These are phyloP conservation scores for Pseudonitzschia multistriata DNA, from an alignment of 108 stramenopile species.

Conservation along the genomic window DNA sequence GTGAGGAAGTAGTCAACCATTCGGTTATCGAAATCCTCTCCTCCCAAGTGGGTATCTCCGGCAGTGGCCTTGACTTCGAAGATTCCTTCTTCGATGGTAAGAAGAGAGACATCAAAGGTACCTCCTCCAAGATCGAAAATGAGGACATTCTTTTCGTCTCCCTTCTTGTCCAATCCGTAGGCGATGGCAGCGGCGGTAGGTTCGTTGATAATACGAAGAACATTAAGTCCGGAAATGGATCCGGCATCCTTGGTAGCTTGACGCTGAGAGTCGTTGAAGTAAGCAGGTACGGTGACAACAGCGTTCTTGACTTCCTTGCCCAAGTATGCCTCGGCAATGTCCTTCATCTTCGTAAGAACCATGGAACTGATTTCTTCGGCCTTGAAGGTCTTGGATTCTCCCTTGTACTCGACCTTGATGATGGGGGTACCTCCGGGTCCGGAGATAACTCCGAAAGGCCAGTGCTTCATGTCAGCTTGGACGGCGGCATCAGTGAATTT, in stretches of 20 bases:
- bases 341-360: conserved; percentile 99
- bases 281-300: conserved; percentile 99
- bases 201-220: conserved; percentile 99
- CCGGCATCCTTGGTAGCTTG: conserved; percentile 99
- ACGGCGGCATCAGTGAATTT: conserved; percentile 92
- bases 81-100: conserved; percentile 99
- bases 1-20: conserved; percentile 95
- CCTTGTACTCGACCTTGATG: conserved; percentile 97
- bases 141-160: conserved; percentile 96
- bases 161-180: conserved; percentile 94
- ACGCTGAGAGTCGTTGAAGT: conserved; percentile 99
- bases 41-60: conserved; percentile 98
- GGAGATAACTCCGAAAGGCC: conserved; percentile 93
- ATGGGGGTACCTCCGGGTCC: conserved; percentile 93
- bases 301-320: conserved; percentile 99
- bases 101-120: conserved; percentile 95
- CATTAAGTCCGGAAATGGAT: conserved; percentile 96
- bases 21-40: conserved; percentile 99
- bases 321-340: conserved; percentile 98
- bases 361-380: conserved; percentile 99
- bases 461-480: conserved; percentile 98
- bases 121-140: conserved; percentile 99
- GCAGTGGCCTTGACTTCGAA: conserved; percentile 99
- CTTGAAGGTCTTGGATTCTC: conserved; percentile 97
- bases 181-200: conserved; percentile 99